A percentile compares a stretch with the other conserved stretches of the same genome.
Conservation (phyloP, 2,329 filamentous ascomycete species). For the Colletotrichum plurivorum region DNA sequence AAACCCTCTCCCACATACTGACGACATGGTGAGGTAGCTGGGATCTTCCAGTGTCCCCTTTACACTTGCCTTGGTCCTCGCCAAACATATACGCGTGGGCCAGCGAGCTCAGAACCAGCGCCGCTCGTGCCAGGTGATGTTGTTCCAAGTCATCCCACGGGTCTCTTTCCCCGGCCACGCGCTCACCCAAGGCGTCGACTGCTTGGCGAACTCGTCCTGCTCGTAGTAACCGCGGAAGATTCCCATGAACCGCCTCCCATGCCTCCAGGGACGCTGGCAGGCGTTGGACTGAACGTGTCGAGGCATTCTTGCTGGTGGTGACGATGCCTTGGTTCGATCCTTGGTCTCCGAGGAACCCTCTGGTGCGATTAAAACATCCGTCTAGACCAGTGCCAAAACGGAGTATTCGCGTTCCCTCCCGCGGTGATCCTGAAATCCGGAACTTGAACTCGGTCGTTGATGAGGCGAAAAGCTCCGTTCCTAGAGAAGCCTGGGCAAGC, state of each 20-base stretch:
- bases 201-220: constrained; percentile 27
- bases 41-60: neutral
- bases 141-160: constrained; percentile 25
- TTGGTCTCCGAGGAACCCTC: constrained; percentile 24
- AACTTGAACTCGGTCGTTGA: constrained; percentile 25
- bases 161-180: neutral
- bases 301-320: neutral
- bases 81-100: constrained; percentile 36
- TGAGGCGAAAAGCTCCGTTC: constrained; percentile 7
- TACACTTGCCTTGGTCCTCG: constrained; percentile 6
- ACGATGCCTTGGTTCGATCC: neutral
- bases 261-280: constrained; percentile 27
- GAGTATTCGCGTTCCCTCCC: constrained; percentile 7
- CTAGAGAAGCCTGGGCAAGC: constrained; percentile 32
- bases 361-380: constrained; percentile 22
- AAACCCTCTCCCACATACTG: constrained; percentile 24
- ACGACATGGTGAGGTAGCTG: constrained; percentile 29
- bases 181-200: constrained; percentile 19
- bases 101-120: constrained; percentile 29
- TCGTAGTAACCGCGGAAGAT: constrained; percentile 20
- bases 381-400: constrained; percentile 33
- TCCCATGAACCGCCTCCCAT: constrained; percentile 31
- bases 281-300: constrained; percentile 2
- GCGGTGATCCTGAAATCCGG: neutral
- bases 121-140: constrained; percentile 26